Conservation (phyloP, 352 stramenopile species). For the Phytophthora aleatoria region DNA sequence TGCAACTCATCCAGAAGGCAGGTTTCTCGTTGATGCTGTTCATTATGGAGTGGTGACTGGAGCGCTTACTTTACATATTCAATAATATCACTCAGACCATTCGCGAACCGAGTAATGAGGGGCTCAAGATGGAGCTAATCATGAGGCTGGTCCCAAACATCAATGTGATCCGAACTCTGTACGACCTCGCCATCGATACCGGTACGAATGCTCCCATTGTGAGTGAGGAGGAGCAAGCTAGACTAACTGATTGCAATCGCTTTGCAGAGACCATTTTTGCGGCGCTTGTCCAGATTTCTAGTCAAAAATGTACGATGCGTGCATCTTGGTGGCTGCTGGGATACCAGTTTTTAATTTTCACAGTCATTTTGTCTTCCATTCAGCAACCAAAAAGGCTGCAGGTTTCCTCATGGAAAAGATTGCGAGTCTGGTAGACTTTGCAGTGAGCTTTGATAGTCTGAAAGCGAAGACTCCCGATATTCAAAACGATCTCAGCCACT, state of each 20-base stretch:
- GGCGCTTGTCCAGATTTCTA: slow-evolving; percentile 53
- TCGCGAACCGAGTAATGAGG: slow-evolving; percentile 37
- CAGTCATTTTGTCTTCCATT: not conserved
- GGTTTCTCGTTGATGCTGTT: not conserved
- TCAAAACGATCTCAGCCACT: slow-evolving; percentile 72
- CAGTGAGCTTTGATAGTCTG: slow-evolving; percentile 56
- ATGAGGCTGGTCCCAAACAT: slow-evolving; percentile 49
- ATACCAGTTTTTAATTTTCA: slow-evolving; percentile 6
- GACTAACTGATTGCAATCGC: slow-evolving; percentile 7
- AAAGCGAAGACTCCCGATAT: slow-evolving; percentile 58
- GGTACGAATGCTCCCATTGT: slow-evolving; percentile 26
- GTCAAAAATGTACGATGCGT: slow-evolving; percentile 43
- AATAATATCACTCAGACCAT: slow-evolving; percentile 32
- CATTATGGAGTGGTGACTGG: not conserved
- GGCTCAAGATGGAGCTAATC: slow-evolving; percentile 43
- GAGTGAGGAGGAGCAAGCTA: not conserved
- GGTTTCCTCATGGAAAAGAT: slow-evolving; percentile 57
- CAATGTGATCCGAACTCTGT: slow-evolving; percentile 38
- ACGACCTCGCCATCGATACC: slow-evolving; percentile 48
- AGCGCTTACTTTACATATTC: not conserved
- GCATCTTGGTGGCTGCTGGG: not conserved
- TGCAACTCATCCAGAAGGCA: slow-evolving; percentile 52
- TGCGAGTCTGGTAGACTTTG: slow-evolving; percentile 57
- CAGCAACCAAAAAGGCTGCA: slow-evolving; percentile 46
- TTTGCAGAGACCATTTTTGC: slow-evolving; percentile 48